These are phyloP conservation scores for Aureoboletus auriporus DNA, from an alignment of 768 basidiomycete species.

Conservation along the genomic window DNA sequence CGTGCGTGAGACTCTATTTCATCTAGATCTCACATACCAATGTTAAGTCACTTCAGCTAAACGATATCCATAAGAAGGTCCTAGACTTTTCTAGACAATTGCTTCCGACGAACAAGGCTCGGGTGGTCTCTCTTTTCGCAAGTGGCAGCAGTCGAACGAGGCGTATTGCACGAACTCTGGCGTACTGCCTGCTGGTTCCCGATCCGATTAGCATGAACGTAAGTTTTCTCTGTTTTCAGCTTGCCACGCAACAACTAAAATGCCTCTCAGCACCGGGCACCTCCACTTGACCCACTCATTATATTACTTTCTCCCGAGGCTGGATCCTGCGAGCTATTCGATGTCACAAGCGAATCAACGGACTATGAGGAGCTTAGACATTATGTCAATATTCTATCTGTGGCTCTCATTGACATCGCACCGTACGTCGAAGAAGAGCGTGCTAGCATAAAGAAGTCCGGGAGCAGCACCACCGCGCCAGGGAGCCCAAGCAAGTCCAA, in stretches of 20 bases:
- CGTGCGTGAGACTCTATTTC: constrained; percentile 13
- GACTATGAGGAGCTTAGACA: constrained; percentile 61
- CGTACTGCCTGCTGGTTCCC: constrained; percentile 35
- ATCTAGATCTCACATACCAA: background rate
- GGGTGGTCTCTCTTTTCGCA: constrained; percentile 47
- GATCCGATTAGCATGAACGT: constrained; percentile 7
- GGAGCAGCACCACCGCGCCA: constrained; percentile 8
- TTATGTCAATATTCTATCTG: constrained; percentile 52
- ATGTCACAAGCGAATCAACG: constrained; percentile 47
- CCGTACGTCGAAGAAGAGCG: constrained; percentile 52
- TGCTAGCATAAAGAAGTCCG: constrained; percentile 4
- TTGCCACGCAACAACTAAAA: background rate
- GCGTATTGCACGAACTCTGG: constrained; percentile 57
- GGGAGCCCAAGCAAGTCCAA: constrained; percentile 26
- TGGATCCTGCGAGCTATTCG: constrained; percentile 45
- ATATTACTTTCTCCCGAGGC: constrained; percentile 44
- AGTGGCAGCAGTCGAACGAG: constrained; percentile 46
- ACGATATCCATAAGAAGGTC: constrained; percentile 42
- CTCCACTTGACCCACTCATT: constrained; percentile 49
- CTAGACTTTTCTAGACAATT: constrained; percentile 38
- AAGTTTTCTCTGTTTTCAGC: constrained; percentile 3
- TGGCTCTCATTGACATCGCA: constrained; percentile 55
- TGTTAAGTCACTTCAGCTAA: constrained; percentile 38
- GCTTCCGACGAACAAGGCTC: constrained; percentile 46
- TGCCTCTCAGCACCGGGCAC: constrained; percentile 39